Conservation (phyloP, 805 yeast genomes). For the Blastobotrys parvus region DNA sequence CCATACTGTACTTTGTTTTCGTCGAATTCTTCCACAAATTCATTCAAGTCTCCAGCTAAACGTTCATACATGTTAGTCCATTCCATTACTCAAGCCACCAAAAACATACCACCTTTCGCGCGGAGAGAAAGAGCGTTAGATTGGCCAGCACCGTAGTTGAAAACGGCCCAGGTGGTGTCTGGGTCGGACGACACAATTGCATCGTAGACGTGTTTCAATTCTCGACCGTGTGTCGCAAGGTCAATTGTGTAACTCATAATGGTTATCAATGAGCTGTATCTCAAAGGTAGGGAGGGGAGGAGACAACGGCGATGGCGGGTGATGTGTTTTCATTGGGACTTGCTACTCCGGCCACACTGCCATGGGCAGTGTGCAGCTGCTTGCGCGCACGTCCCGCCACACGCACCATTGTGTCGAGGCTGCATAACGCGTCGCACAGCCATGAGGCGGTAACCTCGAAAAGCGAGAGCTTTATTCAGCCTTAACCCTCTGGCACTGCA, state of each 20-base stretch:
- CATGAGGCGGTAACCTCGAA: too few relatives aligned
- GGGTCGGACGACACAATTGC: conserved; percentile 72
- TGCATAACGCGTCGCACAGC: too few relatives aligned
- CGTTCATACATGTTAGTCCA: conserved; percentile 15
- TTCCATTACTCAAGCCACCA: background rate
- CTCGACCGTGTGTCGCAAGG: conserved; percentile 60
- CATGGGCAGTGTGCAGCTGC: too few relatives aligned
- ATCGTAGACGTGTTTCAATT: conserved; percentile 67
- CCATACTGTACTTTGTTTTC: conserved; percentile 91
- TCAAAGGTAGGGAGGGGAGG: too few relatives aligned
- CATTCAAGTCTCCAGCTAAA: conserved; percentile 50
- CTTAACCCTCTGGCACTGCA: too few relatives aligned
- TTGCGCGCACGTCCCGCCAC: too few relatives aligned
- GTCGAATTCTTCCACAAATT: conserved; percentile 71
- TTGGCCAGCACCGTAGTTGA: conserved; percentile 58
- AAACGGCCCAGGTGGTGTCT: conserved; percentile 65
- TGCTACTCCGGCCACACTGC: too few relatives aligned
- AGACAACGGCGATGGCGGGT: too few relatives aligned
- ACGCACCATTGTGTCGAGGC: too few relatives aligned
- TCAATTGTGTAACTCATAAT: conserved; percentile 39
- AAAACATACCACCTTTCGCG: conserved; percentile 24
- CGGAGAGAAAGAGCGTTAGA: conserved; percentile 35
- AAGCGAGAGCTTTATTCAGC: too few relatives aligned
- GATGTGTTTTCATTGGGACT: too few relatives aligned
- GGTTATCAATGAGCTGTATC: too few relatives aligned